Evolutionary conservation across 768 basidiomycete species (phyloP), one percentile per base, ranked within the genome.

Genomic region (Mycena maculata): DNA sequence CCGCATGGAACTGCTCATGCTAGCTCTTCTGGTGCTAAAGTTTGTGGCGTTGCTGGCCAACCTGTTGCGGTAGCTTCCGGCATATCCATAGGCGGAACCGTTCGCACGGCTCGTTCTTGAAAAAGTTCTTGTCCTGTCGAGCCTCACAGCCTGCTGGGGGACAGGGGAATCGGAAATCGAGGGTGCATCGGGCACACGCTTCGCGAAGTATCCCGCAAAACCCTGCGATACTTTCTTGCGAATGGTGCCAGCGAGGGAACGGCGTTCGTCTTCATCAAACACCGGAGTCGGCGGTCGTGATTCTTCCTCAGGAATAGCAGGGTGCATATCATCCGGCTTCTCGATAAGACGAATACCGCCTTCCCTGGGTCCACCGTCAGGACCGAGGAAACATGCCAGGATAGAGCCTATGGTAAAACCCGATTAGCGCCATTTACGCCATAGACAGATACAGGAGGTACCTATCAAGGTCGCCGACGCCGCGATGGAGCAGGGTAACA

Each of bases 351-450:
- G 90, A 65, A 99, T 98, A 0, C 91, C 88, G 5, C 94, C 92
- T 71, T 92, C 88, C 59, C 93, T 86, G 18, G 95, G 92, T 12
- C 97, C 96, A 59, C 95, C 98, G 75, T 99, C 96, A 63, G 85
- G 90, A 20, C 90, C 92, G 45, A 99, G 88, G 84, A 98, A 98
- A 70, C 94, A 89, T 0, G 91, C 90, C 33, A 99, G 83, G 57
- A 98, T 70, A 4, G 94, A 91, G n/a, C 96, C 96, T 93, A 62
- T 7, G 12, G 36, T 18, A 30, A 42, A 15, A 44, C 42, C 54
- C 57, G 18, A 22, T 59, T 30, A 55, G 54, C 45, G 49, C 42
- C 22, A 59, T 44, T 63, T 57, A 38, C n/a, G 58, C 48, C 33
- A 69, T 52, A n/a, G 22, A 22, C 13, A 59, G 48, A 65, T 28